Base-by-base conservation (phyloP, 139 green algal species). In the Edaphochlamys debaryana region DNA sequence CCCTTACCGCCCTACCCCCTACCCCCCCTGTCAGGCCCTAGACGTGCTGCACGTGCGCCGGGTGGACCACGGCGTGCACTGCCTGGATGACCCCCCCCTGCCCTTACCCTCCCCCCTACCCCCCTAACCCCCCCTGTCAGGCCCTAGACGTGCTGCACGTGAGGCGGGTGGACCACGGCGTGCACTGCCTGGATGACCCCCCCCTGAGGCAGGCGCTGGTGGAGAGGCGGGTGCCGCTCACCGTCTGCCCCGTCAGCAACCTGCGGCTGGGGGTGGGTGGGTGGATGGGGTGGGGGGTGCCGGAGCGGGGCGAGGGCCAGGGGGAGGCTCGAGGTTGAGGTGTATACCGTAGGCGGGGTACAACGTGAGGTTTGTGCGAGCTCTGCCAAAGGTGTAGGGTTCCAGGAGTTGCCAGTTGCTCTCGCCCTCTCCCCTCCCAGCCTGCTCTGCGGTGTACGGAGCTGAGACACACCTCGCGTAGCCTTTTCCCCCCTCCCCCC, bases 161-260 rank as follows among this genome's bases (percentile, higher is more conserved):
- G 17, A 45, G 89, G 70, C 87, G 94, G 5, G 82, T 96, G 0
- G 94, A 96, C 75, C 94, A 96, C 54, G 94, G 93, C 48, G 73
- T 96, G 0, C 89, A 72, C 80, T 87, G 68, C 70, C 60, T 95
- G 41, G 93, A 96, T 32, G 93, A 96, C 58, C 62, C 81, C 0
- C 27, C 66, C 38, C 91, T 96, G 32, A 79, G 95, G 45, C 34
- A 84, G 13, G 37, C 81, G 40, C 76, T 90, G 36, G 38, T 68
- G 29, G 42, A 20, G 62, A 67, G 25, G 20, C 84, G 85, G 32
- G 81, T 93, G 45, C 84, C 90, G 5, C 86, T 96, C 48, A 96
- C 94, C 20, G 63, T 96, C 29, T 96, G 94, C 90, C 94, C 93
- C 0, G 56, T 95, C n/a, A 92, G 85, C 78, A 95, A 95, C 86